Conservation (phyloP, 306 rosid species). For the Potentilla sterilis region DNA sequence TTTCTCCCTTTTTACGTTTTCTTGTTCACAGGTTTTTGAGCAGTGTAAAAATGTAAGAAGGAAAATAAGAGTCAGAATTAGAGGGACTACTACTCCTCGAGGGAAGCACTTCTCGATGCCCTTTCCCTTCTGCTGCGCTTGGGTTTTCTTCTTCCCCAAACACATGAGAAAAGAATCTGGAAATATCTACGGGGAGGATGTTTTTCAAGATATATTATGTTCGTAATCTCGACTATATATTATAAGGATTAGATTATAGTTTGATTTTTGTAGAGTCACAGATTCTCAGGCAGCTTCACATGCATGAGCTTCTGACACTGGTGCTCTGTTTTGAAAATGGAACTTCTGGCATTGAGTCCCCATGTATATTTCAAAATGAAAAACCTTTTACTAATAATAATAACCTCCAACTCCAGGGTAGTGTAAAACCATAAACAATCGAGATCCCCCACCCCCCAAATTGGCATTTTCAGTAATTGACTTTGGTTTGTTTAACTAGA, state of each 20-base stretch:
- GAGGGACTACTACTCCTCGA: conserved; percentile 8
- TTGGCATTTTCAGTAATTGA: not conserved
- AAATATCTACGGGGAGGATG: conserved; percentile 3
- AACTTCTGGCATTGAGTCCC: not conserved
- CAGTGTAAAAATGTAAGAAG: not conserved
- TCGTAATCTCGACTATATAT: not conserved
- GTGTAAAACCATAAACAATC: not conserved
- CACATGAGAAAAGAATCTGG: not conserved
- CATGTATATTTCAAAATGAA: not conserved
- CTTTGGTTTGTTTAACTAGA: not conserved
- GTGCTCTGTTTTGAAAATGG: not conserved
- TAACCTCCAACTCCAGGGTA: not conserved
- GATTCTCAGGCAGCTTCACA: conserved; percentile 17
- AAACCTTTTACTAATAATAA: not conserved
- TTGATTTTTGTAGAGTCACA: not conserved
- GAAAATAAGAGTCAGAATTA: not conserved
- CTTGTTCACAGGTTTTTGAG: not conserved
- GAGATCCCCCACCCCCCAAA: not conserved
- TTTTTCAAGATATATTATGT: not conserved
- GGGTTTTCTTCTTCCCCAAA: not conserved
- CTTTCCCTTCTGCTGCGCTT: conserved; percentile 6
- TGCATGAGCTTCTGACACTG: conserved; percentile 13
- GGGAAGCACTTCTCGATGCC: not conserved
- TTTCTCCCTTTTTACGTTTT: not conserved
- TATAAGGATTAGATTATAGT: not conserved